Evolutionary conservation across 352 stramenopile genomes (phyloP), one percentile per base, ranked within the genome.

Genomic region (Phytopythium montanum): DNA sequence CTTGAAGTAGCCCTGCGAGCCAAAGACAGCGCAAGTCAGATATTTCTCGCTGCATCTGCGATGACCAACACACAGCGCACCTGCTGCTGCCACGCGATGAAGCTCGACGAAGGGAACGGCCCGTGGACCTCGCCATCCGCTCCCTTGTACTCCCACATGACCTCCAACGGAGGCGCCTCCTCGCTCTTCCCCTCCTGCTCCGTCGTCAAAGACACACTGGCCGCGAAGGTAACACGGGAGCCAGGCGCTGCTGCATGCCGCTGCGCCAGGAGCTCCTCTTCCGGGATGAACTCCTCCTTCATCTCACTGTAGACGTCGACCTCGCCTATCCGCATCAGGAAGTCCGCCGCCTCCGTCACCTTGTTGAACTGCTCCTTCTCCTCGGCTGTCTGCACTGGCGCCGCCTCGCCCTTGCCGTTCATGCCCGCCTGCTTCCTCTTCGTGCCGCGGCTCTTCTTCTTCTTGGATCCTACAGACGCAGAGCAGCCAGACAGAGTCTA

Each of bases 281-380:
- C 76, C 16, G 66, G 66, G 1, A 92, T 59, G 46, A 95, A 92
- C 59, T 95, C 83, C 54, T 95, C 85, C 39, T 85, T 89, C 28
- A 89, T 88, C 50, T 90, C 77, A 41, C 72, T 81, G 60, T 95
- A 95, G 2, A 92, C 81, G 18, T 95, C 85, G 33, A 89, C 79
- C 42, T 93, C 77, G 38, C 85, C 85, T 29, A 68, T 70, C 12
- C 83, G 79, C 78, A 95, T 79, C 28, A 95, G 66, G 56, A 85
- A 93, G 54, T 93, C 85, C 0, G 85, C 82, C 0, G 84, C 85
- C 42, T 95, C 83, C 0, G 81, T 95, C 50, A 95, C 64, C 59
- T 87, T 73, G 12, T 93, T 68, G 46, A 95, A 95, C 67, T 90
- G 79, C 65, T 70, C 61, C 68, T 92, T 91, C 69, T 93, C 78